Evolutionary conservation across 371 early-diverging fungal species (phyloP), one percentile per base, ranked within the genome.

Genomic region (Fennellomyces sp.): DNA sequence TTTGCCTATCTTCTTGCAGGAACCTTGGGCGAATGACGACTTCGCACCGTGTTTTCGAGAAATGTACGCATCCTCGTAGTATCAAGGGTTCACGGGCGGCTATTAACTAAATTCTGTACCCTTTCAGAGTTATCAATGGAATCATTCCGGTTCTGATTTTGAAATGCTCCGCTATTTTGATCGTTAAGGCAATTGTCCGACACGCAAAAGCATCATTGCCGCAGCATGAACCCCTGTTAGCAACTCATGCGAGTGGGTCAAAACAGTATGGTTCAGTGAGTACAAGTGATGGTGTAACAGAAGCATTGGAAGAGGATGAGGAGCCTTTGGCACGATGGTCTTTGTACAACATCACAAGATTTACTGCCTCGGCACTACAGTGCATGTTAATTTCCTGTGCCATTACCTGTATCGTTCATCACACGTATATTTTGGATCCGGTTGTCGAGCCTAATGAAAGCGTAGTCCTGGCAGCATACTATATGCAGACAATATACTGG

Each of bases 11-110:
- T 39, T 15, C 15, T 15, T 15, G 5, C 15, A 50, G 50, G 29
- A 50, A 17, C 29, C 29, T n/a, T 26, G 50, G 50, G 13, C 29
- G 21, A 29, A 50, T 28, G 50, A 19, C n/a, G 50, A 50, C 29
- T 50, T 50, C 21, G 29, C 50, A 13, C 50, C 50, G 15, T 50
- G 50, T 50, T 50, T 50, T 23, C 50, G 50, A 13, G 50, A 26
- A 29, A 50, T 26, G 50, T 50, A 21, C 26, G 19, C 13, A 39
- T 39, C n/a, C n/a, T n/a, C n/a, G n/a, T n/a, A n/a, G n/a, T n/a
- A n/a, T n/a, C n/a, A n/a, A n/a, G n/a, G n/a, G n/a, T n/a, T n/a
- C n/a, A n/a, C n/a, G n/a, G n/a, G n/a, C n/a, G n/a, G n/a, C n/a
- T n/a, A n/a, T n/a, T 39, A 2, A 39, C 21, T 17, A 15, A 15